Base-by-base conservation (phyloP, 352 stramenopile genomes). In the Lagenidium sp. region DNA sequence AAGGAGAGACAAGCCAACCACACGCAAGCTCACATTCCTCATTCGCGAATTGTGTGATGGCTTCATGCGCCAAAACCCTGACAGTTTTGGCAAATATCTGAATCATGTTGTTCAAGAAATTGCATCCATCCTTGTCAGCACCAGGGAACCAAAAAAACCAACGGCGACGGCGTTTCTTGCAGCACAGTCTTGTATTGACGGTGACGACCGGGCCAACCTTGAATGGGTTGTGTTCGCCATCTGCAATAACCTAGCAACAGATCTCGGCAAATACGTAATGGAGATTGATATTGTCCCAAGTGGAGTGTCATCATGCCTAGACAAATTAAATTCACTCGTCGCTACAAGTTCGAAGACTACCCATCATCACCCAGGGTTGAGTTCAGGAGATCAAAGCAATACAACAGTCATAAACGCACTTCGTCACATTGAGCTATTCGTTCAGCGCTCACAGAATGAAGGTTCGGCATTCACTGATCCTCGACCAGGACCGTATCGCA, bases 1-100 rank as follows among this genome's bases (percentile, higher is more conserved):
- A 16, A 39, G 45, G 18, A 31, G 52, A 42, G 44, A 54, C 30
- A 55, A 55, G 34, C 32, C 35, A 12, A 48, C 53, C 12, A 53
- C 53, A 0, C 53, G 36, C 12, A 53, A 47, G 6, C 48, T 90
- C 16, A 67, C 72, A 16, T 63, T 65, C 20, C 60, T 84, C n/a
- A 55, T 90, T 28, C 72, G 74, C 13, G 60, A 81, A 19, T 47
- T 57, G 11, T 89, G 78, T 43, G 74, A 88, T 10, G 48, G 60
- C 23, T 88, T 82, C 25, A 74, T 89, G 55, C 54, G 41, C 20
- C 68, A 68, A 24, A 69, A 43, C 0, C 49, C 70, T 0, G 75
- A 90, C 10, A 51, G 60, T 21, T 92, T 92, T 57, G 82, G 82
- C n/a, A 82, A 72, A 40, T 89, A 90, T 38, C 52, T 94, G 16